Conservation (phyloP, 495 filamentous ascomycete genomes). For the Neurospora terricola region DNA sequence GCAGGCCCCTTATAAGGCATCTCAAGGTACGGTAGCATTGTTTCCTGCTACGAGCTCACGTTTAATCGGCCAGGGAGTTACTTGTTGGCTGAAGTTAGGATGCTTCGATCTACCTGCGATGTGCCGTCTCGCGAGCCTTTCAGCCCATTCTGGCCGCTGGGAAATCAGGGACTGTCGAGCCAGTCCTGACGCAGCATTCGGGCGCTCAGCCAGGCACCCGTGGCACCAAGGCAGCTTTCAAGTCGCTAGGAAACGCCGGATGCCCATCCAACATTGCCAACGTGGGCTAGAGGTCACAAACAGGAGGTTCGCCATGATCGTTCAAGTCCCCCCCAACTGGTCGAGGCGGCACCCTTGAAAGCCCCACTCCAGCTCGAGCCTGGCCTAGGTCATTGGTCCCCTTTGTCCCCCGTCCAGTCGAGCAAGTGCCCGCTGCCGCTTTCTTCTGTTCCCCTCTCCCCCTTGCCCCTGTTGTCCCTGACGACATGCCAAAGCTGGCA, state of each 20-base stretch:
- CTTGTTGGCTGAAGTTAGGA: background rate
- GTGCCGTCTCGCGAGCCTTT: background rate
- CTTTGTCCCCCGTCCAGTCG: background rate
- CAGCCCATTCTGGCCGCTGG: conserved; percentile 3
- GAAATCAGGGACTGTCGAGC: background rate
- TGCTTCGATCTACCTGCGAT: background rate
- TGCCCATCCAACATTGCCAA: background rate
- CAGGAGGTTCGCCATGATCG: background rate
- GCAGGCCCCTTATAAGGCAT: background rate
- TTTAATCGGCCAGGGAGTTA: background rate
- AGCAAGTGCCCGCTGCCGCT: background rate
- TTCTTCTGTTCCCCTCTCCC: background rate
- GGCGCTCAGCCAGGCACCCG: background rate
- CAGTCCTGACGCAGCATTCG: background rate
- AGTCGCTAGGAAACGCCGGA: background rate
- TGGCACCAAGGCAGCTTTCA: background rate
- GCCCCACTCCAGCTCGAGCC: background rate
- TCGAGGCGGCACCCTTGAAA: background rate
- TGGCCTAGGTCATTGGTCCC: background rate
- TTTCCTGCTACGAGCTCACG: background rate
- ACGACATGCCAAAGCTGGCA: conserved; percentile 11
- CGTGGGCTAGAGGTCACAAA: background rate
- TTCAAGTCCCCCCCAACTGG: background rate
- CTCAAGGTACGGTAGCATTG: background rate
- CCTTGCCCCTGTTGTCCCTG: conserved; percentile 9